Conservation (phyloP, 805 yeast genomes). For the Lachancea sp. region DNA sequence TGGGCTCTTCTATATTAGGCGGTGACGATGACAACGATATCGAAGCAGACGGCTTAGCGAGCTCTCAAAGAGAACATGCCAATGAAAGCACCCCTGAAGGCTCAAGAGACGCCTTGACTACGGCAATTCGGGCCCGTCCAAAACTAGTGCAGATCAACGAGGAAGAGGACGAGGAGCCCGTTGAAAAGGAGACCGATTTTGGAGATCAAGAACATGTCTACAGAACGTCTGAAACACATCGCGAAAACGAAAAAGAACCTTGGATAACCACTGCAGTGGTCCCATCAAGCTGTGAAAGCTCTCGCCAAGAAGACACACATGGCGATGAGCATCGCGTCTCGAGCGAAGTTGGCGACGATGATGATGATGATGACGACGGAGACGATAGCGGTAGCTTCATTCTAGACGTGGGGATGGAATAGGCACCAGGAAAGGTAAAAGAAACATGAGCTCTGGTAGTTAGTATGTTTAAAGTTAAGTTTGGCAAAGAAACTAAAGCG, state of each 20-base stretch:
- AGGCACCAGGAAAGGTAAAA: neutral
- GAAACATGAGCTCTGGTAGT: conserved; percentile 3
- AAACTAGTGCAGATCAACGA: conserved; percentile 42
- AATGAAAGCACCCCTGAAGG: neutral
- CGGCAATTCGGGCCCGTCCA: conserved; percentile 74
- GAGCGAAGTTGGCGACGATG: conserved; percentile 16
- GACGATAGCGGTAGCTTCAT: conserved; percentile 28
- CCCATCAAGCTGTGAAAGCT: conserved; percentile 7
- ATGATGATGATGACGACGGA: conserved; percentile 15
- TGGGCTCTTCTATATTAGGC: conserved; percentile 40
- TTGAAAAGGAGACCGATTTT: conserved; percentile 2
- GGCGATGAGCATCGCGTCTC: conserved; percentile 22
- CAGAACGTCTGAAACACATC: neutral
- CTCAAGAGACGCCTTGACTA: conserved; percentile 36
- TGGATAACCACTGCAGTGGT: conserved; percentile 15
- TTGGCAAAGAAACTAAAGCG: neutral
- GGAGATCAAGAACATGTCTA: conserved; percentile 7
- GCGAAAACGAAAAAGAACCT: conserved; percentile 19
- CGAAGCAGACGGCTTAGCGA: neutral
- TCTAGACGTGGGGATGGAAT: conserved; percentile 25
- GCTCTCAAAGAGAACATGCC: neutral
- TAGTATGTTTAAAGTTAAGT: neutral
- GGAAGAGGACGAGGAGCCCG: conserved; percentile 17
- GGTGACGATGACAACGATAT: conserved; percentile 27
- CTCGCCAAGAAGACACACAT: conserved; percentile 12